Evolutionary conservation across 805 yeast genomes (phyloP).

Genomic region (Yarrowia porcina): DNA sequence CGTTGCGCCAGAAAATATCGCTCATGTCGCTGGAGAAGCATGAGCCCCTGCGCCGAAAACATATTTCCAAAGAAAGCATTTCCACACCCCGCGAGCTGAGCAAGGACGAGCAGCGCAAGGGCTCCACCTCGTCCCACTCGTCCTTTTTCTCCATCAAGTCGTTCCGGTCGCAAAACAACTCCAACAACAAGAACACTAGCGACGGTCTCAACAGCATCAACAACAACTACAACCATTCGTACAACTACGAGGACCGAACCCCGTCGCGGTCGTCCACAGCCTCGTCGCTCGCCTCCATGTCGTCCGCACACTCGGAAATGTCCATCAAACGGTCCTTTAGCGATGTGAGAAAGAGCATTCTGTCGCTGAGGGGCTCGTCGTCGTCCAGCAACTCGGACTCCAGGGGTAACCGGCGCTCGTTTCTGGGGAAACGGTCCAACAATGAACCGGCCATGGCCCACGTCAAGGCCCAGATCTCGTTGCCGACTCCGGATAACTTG

Average conservation of each 20-base stretch:
- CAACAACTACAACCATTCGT: no score
- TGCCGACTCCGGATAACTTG: conserved; percentile 56
- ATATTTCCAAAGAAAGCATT: conserved; percentile 17
- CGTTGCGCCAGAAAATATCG: conserved; percentile 18
- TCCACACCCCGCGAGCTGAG: background rate
- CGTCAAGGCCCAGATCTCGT: conserved; percentile 48
- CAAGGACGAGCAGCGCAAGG: conserved; percentile 16
- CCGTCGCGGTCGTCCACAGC: conserved; percentile 22
- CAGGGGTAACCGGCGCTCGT: conserved; percentile 20
- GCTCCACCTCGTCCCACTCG: conserved; percentile 4
- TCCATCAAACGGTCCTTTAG: conserved; percentile 28
- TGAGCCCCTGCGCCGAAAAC: conserved; percentile 7
- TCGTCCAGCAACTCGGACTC: conserved; percentile 11
- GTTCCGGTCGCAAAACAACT: conserved; percentile 11
- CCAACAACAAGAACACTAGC: background rate
- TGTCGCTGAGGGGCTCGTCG: conserved; percentile 13
- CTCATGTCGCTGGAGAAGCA: conserved; percentile 23
- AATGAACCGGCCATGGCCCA: conserved; percentile 26
- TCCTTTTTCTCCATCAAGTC: conserved; percentile 24
- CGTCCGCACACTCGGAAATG: conserved; percentile 25
- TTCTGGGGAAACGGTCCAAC: conserved; percentile 16
- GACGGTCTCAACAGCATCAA: no score
- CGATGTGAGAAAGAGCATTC: conserved; percentile 23
- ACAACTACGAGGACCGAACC: conserved; percentile 16
- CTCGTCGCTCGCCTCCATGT: conserved; percentile 15